These are phyloP conservation scores for Claviceps cyperi DNA, from an alignment of 2,329 filamentous ascomycete species.

Conservation along the genomic window DNA sequence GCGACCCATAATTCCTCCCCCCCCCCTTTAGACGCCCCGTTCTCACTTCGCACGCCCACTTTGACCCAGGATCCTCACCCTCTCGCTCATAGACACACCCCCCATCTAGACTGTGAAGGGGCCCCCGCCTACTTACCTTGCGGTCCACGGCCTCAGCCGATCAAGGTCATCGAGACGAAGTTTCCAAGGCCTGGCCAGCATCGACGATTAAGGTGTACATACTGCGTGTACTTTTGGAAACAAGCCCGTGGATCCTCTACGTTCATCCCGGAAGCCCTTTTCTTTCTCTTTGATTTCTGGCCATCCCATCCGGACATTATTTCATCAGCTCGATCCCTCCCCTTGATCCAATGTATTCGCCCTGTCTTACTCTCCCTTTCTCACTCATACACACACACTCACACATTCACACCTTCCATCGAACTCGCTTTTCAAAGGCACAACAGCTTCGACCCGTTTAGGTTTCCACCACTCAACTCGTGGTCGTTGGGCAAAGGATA, in stretches of 20 bases:
- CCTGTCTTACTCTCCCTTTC: not conserved
- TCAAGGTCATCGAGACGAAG: not conserved
- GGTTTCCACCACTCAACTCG: not conserved
- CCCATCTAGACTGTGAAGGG: not conserved
- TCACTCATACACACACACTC: not conserved
- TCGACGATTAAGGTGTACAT: conserved; percentile 5
- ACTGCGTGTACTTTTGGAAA: not conserved
- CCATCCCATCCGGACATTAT: conserved; percentile 4
- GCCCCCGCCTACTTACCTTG: conserved; percentile 1
- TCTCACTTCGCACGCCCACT: not conserved
- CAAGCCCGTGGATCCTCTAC: conserved; percentile 4
- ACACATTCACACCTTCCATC: not conserved
- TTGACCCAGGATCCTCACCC: not conserved
- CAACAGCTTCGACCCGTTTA: not conserved
- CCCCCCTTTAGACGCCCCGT: not conserved
- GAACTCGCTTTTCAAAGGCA: not conserved
- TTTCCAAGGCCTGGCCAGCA: not conserved
- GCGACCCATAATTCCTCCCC: not conserved
- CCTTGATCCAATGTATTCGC: not conserved
- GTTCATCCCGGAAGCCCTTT: conserved; percentile 4
- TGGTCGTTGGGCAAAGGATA: not conserved
- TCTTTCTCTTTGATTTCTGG: not conserved
- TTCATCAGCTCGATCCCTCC: conserved; percentile 5
- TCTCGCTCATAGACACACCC: not conserved
- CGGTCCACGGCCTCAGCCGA: conserved; percentile 9